A percentile compares a stretch with the other conserved stretches of the same genome.
phyloP scores from a whole-genome alignment of 2,329 filamentous ascomycete genomes.

The Dactylellina parvicollis region DNA sequence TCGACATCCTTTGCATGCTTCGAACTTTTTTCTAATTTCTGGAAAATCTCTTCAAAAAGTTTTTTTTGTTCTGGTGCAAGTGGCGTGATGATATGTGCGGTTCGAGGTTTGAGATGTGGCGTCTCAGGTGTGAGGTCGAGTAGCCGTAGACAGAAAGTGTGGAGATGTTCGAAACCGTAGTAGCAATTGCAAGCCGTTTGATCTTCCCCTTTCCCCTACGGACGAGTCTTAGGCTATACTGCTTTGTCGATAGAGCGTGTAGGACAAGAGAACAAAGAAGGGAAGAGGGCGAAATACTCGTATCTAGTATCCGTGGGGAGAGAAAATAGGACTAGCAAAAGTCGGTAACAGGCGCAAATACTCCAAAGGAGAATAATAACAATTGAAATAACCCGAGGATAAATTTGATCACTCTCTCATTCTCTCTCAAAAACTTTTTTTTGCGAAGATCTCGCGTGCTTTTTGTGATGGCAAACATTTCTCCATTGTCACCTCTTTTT shows the following conservation, averaged over 20 bases:
- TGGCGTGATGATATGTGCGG: slow-evolving; percentile 7
- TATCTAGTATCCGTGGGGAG: background rate
- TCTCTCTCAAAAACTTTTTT: too few relatives aligned
- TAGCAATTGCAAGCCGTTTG: background rate
- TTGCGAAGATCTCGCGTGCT: too few relatives aligned
- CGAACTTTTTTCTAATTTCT: background rate
- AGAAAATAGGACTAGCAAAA: slow-evolving; percentile 10
- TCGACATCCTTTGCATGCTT: slow-evolving; percentile 2
- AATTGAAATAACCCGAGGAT: too few relatives aligned
- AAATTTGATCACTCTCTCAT: too few relatives aligned
- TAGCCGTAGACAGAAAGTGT: slow-evolving; percentile 41
- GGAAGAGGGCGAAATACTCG: slow-evolving; percentile 3
- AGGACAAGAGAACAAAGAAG: background rate
- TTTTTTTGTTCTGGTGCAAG: background rate
- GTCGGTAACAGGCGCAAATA: too few relatives aligned
- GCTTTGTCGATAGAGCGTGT: background rate
- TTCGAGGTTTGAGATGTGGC: too few relatives aligned
- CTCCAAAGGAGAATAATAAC: too few relatives aligned
- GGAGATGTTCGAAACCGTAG: slow-evolving; percentile 3
- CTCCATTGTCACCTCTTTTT: too few relatives aligned
- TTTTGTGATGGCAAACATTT: too few relatives aligned
- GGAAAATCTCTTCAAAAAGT: background rate
- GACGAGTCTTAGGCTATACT: too few relatives aligned
- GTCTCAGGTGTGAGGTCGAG: slow-evolving; percentile 12
- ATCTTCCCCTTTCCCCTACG: slow-evolving; percentile 6